These are phyloP conservation scores for Candida pini DNA, from an alignment of 805 yeast genomes.

Conservation along the genomic window DNA sequence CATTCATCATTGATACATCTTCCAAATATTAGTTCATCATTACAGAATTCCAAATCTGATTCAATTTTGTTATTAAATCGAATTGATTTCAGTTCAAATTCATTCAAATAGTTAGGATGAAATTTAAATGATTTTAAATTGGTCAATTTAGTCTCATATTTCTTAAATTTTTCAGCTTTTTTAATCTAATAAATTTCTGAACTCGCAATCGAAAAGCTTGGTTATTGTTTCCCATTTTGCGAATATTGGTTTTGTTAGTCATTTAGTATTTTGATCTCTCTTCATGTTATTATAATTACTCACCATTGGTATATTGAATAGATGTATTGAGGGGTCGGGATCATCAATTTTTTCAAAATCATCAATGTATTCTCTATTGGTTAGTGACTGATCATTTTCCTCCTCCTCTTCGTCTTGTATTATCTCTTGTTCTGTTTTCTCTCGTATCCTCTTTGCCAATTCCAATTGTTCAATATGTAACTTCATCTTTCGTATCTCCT, in stretches of 20 bases:
- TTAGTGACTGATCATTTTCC: conserved; percentile 1
- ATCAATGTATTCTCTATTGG: conserved; percentile 7
- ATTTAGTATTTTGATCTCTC: too few relatives aligned
- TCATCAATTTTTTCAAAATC: conserved; percentile 1
- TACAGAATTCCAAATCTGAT: conserved; percentile 11
- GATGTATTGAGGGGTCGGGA: too few relatives aligned
- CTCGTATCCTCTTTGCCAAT: conserved; percentile 1
- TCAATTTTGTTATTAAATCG: conserved; percentile 14
- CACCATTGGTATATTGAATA: conserved; percentile 1
- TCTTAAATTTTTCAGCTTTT: conserved; percentile 9
- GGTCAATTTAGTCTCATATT: conserved; percentile 9
- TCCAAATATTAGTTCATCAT: conserved; percentile 11
- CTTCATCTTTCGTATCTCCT: conserved; percentile 16
- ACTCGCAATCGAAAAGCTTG: conserved; percentile 3
- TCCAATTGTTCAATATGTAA: conserved; percentile 13
- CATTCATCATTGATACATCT: conserved; percentile 9
- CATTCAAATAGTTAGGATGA: conserved; percentile 14
- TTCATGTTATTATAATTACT: too few relatives aligned
- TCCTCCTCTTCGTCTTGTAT: background rate
- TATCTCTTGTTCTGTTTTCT: background rate
- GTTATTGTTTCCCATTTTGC: background rate
- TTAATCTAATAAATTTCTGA: too few relatives aligned
- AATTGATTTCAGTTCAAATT: conserved; percentile 10
- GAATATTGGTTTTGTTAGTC: background rate
- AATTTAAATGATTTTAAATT: conserved; percentile 14